Conservation (phyloP, 257 asterid species). For the Solanum clarkiae region DNA sequence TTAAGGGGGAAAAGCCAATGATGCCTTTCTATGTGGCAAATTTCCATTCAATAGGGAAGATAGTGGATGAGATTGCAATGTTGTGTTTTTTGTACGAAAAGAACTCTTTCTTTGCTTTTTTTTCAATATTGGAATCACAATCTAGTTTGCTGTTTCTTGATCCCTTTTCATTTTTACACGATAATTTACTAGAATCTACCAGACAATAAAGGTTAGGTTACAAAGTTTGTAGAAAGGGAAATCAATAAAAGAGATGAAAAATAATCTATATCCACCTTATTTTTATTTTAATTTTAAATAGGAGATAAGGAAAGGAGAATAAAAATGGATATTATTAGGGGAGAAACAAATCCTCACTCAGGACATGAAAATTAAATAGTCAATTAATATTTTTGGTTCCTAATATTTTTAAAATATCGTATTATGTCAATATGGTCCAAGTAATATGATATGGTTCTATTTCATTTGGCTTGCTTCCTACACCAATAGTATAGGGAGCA, state of each 20-base stretch:
- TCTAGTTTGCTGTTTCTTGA: neutral
- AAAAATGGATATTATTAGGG: too few relatives aligned
- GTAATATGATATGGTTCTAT: too few relatives aligned
- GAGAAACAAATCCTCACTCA: neutral
- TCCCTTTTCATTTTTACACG: neutral
- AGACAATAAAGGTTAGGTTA: neutral
- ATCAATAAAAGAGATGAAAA: neutral
- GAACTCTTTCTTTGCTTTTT: neutral
- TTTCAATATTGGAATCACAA: neutral
- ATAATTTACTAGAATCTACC: neutral
- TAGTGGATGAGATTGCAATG: slow-evolving; percentile 28
- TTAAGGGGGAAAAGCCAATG: neutral
- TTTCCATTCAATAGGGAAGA: slow-evolving; percentile 19
- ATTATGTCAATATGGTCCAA: too few relatives aligned
- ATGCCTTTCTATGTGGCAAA: slow-evolving; percentile 27
- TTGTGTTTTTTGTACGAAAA: slow-evolving; percentile 3
- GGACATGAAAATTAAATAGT: neutral
- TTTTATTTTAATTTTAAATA: too few relatives aligned
- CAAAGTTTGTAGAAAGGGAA: neutral
- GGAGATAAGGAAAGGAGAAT: neutral
- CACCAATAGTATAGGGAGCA: too few relatives aligned
- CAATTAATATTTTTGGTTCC: too few relatives aligned
- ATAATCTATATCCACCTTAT: neutral
- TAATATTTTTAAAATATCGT: too few relatives aligned
- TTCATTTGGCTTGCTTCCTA: neutral